A percentile compares a stretch with the other conserved stretches of the same genome.
Evolutionary conservation across 2,329 filamentous ascomycete genomes (phyloP).

Genomic region (Fusarium citri): DNA sequence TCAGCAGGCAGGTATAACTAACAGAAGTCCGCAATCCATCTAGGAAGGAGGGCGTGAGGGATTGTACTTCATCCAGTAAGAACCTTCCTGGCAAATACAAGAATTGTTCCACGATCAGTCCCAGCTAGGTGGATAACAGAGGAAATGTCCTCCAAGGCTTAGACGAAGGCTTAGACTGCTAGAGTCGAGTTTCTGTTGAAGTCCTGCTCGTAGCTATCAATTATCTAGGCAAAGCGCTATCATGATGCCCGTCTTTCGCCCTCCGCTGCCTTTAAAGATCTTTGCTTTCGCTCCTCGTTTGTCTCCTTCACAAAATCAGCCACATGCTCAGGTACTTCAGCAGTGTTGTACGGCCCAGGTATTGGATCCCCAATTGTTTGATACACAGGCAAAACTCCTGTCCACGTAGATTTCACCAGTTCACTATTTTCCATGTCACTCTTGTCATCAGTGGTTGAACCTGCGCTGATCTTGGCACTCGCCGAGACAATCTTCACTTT

Average conservation of each 20-base stretch:
- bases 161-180: too few species aligned
- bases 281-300: conserved; percentile 49
- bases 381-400: conserved; percentile 72
- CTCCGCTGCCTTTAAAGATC: conserved; percentile 44
- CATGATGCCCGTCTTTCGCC: conserved; percentile 35
- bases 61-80: too few species aligned
- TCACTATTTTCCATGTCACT: conserved; percentile 59
- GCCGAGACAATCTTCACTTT: conserved; percentile 75
- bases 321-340: conserved; percentile 72
- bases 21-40: too few species aligned
- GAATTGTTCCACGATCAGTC: too few species aligned
- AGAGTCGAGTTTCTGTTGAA: neutral
- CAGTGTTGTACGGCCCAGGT: conserved; percentile 67
- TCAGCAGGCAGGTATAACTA: too few species aligned
- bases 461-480: conserved; percentile 79
- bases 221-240: neutral
- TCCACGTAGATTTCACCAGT: conserved; percentile 61
- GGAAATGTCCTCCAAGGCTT: too few species aligned
- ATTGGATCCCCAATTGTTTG: conserved; percentile 73
- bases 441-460: conserved; percentile 68
- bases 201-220: neutral
- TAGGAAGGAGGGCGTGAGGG: too few species aligned
- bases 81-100: too few species aligned
- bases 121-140: too few species aligned
- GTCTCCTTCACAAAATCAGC: conserved; percentile 52